phyloP scores from a whole-genome alignment of 129 eudicot species.

The Centaurea solstitialis region DNA sequence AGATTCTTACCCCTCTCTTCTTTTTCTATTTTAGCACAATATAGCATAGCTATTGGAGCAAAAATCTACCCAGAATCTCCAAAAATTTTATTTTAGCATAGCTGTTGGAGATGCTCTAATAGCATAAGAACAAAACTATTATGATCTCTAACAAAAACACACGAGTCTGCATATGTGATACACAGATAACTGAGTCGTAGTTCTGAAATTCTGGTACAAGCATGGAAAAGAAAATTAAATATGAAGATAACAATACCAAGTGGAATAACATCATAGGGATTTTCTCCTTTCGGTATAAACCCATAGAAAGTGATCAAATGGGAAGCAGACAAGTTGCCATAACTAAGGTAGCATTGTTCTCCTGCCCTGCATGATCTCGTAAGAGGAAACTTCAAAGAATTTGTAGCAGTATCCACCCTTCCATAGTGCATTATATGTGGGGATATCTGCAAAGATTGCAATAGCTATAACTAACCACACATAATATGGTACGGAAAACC shows the following conservation, averaged over 20 bases:
- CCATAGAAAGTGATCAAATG: conserved; percentile 84
- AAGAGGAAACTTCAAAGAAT: conserved; percentile 64
- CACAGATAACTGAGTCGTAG: neutral
- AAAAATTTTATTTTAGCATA: too few relatives aligned
- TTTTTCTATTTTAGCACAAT: too few relatives aligned
- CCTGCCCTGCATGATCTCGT: conserved; percentile 80
- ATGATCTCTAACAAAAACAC: neutral
- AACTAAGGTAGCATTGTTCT: conserved; percentile 82
- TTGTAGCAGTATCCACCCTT: conserved; percentile 59
- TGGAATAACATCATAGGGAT: conserved; percentile 78
- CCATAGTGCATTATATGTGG: conserved; percentile 95
- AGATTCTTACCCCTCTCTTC: too few relatives aligned
- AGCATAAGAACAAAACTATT: neutral
- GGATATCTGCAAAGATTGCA: conserved; percentile 44
- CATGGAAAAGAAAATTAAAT: neutral
- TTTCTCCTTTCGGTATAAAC: conserved; percentile 66
- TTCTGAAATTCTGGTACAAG: neutral
- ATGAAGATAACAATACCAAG: conserved; percentile 49
- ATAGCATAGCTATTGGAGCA: too few relatives aligned
- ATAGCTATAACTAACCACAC: neutral
- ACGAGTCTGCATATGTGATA: neutral
- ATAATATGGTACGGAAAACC: too few relatives aligned
- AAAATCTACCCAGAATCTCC: too few relatives aligned
- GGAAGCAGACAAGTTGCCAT: conserved; percentile 76
- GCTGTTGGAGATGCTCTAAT: too few relatives aligned